Percentiles rank a stretch among this genome's conserved stretches.
Conservation (phyloP, 352 stramenopile species). For the Thalassiosira exigua region DNA sequence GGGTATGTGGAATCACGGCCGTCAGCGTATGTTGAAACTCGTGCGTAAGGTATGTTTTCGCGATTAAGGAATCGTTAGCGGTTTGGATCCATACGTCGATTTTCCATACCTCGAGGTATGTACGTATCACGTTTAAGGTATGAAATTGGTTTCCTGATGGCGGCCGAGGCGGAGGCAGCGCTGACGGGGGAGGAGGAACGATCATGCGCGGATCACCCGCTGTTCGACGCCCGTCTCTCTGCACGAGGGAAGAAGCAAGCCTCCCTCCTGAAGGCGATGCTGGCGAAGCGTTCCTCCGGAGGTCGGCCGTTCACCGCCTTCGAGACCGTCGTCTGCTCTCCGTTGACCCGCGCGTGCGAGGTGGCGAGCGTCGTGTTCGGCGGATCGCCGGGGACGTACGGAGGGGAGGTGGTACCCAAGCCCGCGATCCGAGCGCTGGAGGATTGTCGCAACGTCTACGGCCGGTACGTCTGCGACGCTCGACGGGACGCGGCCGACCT, state of each 20-base stretch:
- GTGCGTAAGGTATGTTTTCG: too few relatives aligned
- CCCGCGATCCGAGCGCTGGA: slow-evolving; percentile 23
- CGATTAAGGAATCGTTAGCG: too few relatives aligned
- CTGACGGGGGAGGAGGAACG: too few relatives aligned
- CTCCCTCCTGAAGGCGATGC: slow-evolving; percentile 4
- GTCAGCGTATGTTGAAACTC: too few relatives aligned
- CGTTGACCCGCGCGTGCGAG: slow-evolving; percentile 54
- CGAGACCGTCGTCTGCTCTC: slow-evolving; percentile 53
- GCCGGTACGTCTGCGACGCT: slow-evolving; percentile 55
- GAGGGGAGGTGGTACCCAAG: neutral
- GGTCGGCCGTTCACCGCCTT: slow-evolving; percentile 32
- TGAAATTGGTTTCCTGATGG: too few relatives aligned
- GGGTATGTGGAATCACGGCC: too few relatives aligned
- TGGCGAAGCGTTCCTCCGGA: slow-evolving; percentile 20
- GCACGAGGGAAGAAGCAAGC: slow-evolving; percentile 27
- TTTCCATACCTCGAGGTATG: too few relatives aligned
- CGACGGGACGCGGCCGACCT: slow-evolving; percentile 39
- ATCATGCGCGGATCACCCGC: too few relatives aligned
- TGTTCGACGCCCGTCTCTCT: slow-evolving; percentile 36
- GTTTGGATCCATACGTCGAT: too few relatives aligned
- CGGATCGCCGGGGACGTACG: neutral
- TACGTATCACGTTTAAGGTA: too few relatives aligned
- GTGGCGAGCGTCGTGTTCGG: slow-evolving; percentile 44
- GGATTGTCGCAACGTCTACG: slow-evolving; percentile 53
- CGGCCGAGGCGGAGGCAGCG: too few relatives aligned